Evolutionary conservation across 192 early-diverging fungal genomes (phyloP).

Genomic region (Coemansia sp.): DNA sequence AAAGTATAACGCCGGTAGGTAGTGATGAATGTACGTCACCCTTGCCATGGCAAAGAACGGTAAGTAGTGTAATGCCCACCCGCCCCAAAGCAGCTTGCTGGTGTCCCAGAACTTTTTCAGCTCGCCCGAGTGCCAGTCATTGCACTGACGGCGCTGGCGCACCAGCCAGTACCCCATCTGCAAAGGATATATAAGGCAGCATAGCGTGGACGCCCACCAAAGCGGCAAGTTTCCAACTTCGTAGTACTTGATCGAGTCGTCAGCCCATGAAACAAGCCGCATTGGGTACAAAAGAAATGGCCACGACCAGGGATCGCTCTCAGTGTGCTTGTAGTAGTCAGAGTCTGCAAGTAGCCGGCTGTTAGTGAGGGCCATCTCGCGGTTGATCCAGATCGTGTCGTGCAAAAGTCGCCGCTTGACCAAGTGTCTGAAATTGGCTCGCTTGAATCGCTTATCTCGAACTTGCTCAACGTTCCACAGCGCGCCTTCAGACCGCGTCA

Average conservation of each 20-base stretch:
- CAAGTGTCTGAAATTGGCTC: slow-evolving; percentile 11
- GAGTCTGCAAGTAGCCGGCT: slow-evolving; percentile 69
- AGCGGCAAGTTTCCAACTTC: slow-evolving; percentile 84
- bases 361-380: slow-evolving; percentile 74
- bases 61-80: slow-evolving; percentile 84
- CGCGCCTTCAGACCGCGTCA: slow-evolving; percentile 39
- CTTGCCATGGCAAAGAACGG: slow-evolving; percentile 95
- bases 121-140: slow-evolving; percentile 37
- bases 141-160: too few relatives aligned
- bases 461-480: slow-evolving; percentile 55
- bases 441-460: slow-evolving; percentile 28
- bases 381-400: slow-evolving; percentile 63
- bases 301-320: slow-evolving; percentile 78
- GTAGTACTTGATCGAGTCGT: slow-evolving; percentile 68
- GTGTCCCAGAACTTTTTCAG: slow-evolving; percentile 58
- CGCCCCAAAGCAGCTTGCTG: slow-evolving; percentile 80
- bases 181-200: slow-evolving; percentile 38
- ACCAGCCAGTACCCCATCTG: slow-evolving; percentile 20
- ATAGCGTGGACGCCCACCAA: slow-evolving; percentile 75
- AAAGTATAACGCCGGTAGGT: slow-evolving; percentile 85
- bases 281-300: slow-evolving; percentile 85
- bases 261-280: slow-evolving; percentile 77
- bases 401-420: slow-evolving; percentile 18
- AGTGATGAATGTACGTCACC: slow-evolving; percentile 94
- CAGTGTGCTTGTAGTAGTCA: slow-evolving; percentile 57